These are phyloP conservation scores for Euphrasia arctica DNA, from an alignment of 305 asterid species.

Conservation along the genomic window DNA sequence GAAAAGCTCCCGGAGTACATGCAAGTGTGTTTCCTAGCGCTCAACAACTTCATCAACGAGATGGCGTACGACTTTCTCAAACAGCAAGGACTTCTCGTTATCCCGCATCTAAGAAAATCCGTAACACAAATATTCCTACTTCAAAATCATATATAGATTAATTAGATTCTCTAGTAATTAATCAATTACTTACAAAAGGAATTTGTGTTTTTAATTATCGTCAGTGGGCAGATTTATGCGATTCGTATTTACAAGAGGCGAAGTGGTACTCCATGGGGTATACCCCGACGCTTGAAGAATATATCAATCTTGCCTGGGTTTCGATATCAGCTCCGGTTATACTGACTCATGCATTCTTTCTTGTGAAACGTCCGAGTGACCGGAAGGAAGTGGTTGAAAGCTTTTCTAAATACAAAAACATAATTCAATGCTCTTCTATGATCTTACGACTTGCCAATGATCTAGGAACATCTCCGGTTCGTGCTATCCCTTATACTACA, in stretches of 20 bases:
- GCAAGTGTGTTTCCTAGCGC: conserved; percentile 32
- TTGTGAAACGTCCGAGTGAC: conserved; percentile 22
- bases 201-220: background rate
- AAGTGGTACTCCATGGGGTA: conserved; percentile 39
- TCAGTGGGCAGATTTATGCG: conserved; percentile 45
- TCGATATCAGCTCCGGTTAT: conserved; percentile 30
- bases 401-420: conserved; percentile 29
- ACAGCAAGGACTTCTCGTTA: conserved; percentile 18
- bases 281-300: conserved; percentile 43
- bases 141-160: no score
- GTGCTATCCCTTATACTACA: background rate
- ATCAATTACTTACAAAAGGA: background rate
- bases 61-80: conserved; percentile 28
- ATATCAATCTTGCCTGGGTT: conserved; percentile 36
- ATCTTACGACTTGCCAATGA: conserved; percentile 41
- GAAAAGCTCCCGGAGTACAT: conserved; percentile 43
- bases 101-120: no score
- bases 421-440: conserved; percentile 25
- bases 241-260: conserved; percentile 40
- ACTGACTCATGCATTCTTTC: conserved; percentile 10
- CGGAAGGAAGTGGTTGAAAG: conserved; percentile 28
- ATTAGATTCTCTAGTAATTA: no score
- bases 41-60: conserved; percentile 23
- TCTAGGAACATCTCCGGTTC: conserved; percentile 31
- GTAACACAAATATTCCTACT: no score